phyloP scores from a whole-genome alignment of 345 rosid genomes.

The Citrus reticulata region DNA sequence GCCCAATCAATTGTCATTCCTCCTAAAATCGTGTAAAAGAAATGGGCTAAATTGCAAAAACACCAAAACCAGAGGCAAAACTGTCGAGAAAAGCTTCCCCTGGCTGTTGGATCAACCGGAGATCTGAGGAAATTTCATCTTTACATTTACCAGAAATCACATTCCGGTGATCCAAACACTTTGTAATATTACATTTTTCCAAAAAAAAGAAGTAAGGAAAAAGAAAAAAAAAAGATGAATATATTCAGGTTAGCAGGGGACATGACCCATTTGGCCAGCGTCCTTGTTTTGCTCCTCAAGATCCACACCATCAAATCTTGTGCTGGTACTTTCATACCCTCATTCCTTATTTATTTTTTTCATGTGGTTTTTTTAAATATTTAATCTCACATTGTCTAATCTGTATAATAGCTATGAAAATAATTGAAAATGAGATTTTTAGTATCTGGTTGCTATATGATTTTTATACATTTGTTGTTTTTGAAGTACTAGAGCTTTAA shows the following conservation, averaged over 20 bases:
- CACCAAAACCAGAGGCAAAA: not conserved
- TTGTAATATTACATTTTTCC: not conserved
- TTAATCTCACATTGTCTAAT: not conserved
- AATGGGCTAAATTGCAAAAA: not conserved
- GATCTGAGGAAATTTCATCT: constrained; percentile 4
- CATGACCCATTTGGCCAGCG: constrained; percentile 71
- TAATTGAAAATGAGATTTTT: not conserved
- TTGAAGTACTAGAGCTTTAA: not conserved
- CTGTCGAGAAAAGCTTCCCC: too few species aligned
- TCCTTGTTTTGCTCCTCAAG: constrained; percentile 69
- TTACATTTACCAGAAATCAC: not conserved
- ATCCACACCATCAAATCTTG: constrained; percentile 77
- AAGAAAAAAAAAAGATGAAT: constrained; percentile 34
- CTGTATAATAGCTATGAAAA: not conserved
- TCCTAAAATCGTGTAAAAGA: not conserved
- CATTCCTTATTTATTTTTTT: not conserved
- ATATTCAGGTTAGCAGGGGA: constrained; percentile 72
- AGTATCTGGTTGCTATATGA: not conserved
- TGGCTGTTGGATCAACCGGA: constrained; percentile 15
- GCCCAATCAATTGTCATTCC: not conserved
- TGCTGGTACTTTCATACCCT: constrained; percentile 36
- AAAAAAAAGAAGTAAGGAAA: not conserved
- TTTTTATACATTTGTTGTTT: not conserved
- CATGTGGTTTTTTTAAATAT: not conserved
- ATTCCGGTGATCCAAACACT: constrained; percentile 16